Evolutionary conservation across 2,329 filamentous ascomycete genomes (phyloP).

Genomic region (Tolypocladium capitatum): DNA sequence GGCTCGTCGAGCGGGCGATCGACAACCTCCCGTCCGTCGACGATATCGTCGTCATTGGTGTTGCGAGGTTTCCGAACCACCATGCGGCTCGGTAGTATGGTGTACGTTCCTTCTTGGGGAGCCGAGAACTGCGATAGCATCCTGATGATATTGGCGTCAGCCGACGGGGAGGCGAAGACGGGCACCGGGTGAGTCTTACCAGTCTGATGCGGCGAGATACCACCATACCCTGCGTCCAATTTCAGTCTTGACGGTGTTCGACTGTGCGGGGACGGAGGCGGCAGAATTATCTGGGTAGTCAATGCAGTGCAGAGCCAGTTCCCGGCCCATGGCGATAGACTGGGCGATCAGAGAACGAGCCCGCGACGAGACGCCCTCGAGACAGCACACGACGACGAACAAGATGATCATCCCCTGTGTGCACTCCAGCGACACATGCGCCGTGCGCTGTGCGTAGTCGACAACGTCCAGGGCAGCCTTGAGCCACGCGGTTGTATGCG

Average conservation of each 20-base stretch:
- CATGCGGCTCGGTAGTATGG: constrained; percentile 25
- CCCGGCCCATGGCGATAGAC: constrained; percentile 16
- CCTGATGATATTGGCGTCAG: constrained; percentile 12
- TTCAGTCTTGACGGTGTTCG: constrained; percentile 16
- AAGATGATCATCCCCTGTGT: constrained; percentile 24
- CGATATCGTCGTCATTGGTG: constrained; percentile 23
- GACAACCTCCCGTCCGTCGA: constrained; percentile 13
- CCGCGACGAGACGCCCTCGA: constrained; percentile 21
- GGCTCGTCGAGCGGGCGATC: constrained; percentile 16
- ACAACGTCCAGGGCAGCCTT: constrained; percentile 21
- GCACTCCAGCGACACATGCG: constrained; percentile 17
- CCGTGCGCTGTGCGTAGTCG: constrained; percentile 17
- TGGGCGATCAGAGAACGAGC: constrained; percentile 17
- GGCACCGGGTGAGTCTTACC: constrained; percentile 12
- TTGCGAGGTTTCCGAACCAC: constrained; percentile 24
- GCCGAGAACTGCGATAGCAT: constrained; percentile 22
- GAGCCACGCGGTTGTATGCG: constrained; percentile 18
- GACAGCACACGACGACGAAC: constrained; percentile 23
- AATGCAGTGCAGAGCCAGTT: constrained; percentile 24
- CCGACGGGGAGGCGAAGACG: neutral
- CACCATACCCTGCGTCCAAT: constrained; percentile 30
- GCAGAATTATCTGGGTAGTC: constrained; percentile 17
- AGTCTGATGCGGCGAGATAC: constrained; percentile 27
- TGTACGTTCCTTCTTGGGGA: constrained; percentile 21
- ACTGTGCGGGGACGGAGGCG: constrained; percentile 9